A percentile compares a stretch with the other conserved stretches of the same genome.
phyloP scores from a whole-genome alignment of 2,329 filamentous ascomycete genomes.

The Colletotrichum sp. region DNA sequence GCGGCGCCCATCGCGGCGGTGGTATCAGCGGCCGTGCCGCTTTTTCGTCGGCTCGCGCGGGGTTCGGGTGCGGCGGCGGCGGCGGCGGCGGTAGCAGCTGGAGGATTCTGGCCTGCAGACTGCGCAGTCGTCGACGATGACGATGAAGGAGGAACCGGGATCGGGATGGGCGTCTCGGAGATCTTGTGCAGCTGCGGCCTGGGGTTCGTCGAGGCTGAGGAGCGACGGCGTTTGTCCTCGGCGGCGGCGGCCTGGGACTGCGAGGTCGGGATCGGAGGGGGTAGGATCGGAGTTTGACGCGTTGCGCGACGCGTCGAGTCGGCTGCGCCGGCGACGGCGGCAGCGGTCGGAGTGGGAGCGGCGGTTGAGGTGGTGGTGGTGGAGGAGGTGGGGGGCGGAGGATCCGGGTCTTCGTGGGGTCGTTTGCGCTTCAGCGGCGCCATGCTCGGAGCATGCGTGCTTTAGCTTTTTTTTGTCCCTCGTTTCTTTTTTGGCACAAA shows the following conservation, averaged over 20 bases:
- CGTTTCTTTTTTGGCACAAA: neutral
- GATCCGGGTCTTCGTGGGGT: slow-evolving; percentile 28
- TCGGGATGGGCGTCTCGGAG: slow-evolving; percentile 11
- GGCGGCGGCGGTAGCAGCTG: neutral
- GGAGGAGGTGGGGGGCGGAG: slow-evolving; percentile 13
- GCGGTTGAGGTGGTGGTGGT: slow-evolving; percentile 20
- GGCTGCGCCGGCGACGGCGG: slow-evolving; percentile 4
- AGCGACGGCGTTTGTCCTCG: slow-evolving; percentile 27
- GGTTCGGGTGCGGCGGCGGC: neutral
- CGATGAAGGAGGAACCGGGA: neutral
- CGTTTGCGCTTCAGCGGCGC: slow-evolving; percentile 42
- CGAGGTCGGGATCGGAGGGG: slow-evolving; percentile 32
- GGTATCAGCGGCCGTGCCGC: neutral
- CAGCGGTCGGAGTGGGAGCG: neutral
- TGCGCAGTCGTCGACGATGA: neutral
- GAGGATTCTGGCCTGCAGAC: neutral
- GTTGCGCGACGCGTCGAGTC: slow-evolving; percentile 39
- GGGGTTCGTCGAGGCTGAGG: neutral
- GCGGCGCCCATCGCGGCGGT: neutral
- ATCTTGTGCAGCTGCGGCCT: neutral
- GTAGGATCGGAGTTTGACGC: slow-evolving; percentile 42
- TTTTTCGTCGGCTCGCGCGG: slow-evolving; percentile 7
- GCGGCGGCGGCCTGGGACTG: slow-evolving; percentile 11
- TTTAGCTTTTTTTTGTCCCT: neutral
- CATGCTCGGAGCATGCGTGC: slow-evolving; percentile 9